phyloP scores from a whole-genome alignment of 2,329 filamentous ascomycete species.

The Cladophialophora immunda region DNA sequence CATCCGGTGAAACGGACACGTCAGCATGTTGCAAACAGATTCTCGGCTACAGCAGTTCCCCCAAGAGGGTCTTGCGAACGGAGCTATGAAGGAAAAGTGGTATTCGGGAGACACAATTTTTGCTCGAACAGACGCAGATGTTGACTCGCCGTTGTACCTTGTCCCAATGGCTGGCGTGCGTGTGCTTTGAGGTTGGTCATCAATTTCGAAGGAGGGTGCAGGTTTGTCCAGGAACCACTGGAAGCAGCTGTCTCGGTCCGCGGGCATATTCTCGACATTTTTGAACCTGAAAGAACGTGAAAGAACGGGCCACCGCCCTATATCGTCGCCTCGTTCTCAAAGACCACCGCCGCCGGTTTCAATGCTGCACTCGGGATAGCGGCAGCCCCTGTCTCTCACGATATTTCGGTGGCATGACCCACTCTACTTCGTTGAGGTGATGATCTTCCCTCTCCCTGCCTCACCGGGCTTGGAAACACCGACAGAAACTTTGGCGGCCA shows the following conservation, averaged over 20 bases:
- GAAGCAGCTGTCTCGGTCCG: slow-evolving; percentile 6
- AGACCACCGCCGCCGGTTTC: background rate
- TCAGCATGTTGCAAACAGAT: slow-evolving; percentile 2
- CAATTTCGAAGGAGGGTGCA: slow-evolving; percentile 9
- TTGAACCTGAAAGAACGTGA: slow-evolving; percentile 12
- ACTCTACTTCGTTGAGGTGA: background rate
- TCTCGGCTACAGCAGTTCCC: background rate
- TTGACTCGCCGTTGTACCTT: background rate
- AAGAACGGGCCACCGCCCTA: slow-evolving; percentile 10
- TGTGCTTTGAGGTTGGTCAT: slow-evolving; percentile 7
- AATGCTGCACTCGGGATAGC: background rate
- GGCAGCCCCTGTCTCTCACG: slow-evolving; percentile 4
- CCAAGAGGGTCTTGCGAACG: background rate
- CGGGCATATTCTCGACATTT: slow-evolving; percentile 6
- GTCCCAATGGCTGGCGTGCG: slow-evolving; percentile 8
- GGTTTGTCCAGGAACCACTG: slow-evolving; percentile 1
- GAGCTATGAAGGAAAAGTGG: background rate
- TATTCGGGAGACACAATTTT: slow-evolving; percentile 4
- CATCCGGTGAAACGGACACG: background rate
- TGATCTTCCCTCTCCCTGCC: slow-evolving; percentile 3
- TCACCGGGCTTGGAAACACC: background rate
- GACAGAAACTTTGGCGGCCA: background rate
- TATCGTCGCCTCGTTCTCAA: background rate
- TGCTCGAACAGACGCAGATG: slow-evolving; percentile 3
- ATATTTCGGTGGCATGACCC: background rate